These are phyloP conservation scores for Starmerella vaccinii DNA, from an alignment of 805 yeast species.

Conservation along the genomic window DNA sequence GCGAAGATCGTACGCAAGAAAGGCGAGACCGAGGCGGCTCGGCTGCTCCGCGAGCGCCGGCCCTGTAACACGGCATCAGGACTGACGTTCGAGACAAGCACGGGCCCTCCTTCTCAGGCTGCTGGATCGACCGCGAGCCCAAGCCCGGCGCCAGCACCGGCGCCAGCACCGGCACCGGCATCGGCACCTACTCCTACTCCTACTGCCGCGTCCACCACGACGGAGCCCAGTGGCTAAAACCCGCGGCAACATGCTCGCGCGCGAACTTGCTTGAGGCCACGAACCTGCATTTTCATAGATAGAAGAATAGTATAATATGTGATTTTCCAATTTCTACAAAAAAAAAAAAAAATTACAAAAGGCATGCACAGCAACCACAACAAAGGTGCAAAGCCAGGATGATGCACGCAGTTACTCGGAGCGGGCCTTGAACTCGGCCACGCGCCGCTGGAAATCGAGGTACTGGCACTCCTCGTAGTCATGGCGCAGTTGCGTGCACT, in stretches of 20 bases:
- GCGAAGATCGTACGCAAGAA: conserved; percentile 53
- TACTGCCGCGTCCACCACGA: neutral
- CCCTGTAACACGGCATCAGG: neutral
- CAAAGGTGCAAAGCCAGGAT: no score
- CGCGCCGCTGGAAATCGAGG: conserved; percentile 70
- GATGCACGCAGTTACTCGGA: neutral
- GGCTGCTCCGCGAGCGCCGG: conserved; percentile 37
- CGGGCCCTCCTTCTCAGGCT: no score
- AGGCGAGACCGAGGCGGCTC: conserved; percentile 37
- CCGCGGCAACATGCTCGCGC: no score
- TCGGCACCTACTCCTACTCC: no score
- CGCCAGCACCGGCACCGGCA: no score
- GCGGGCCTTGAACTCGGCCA: conserved; percentile 50
- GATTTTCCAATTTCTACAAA: neutral
- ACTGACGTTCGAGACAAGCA: neutral
- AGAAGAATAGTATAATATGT: neutral
- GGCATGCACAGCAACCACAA: neutral
- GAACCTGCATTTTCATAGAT: neutral
- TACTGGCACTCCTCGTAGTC: conserved; percentile 79
- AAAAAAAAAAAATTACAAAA: neutral
- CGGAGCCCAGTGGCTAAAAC: neutral
- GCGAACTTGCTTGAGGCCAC: neutral
- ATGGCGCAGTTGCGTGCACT: conserved; percentile 67
- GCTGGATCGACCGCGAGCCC: no score
- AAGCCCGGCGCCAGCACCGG: no score